A percentile compares a stretch with the other conserved stretches of the same genome.
Conservation (phyloP, 768 basidiomycete species). For the Trametopsis cervina region DNA sequence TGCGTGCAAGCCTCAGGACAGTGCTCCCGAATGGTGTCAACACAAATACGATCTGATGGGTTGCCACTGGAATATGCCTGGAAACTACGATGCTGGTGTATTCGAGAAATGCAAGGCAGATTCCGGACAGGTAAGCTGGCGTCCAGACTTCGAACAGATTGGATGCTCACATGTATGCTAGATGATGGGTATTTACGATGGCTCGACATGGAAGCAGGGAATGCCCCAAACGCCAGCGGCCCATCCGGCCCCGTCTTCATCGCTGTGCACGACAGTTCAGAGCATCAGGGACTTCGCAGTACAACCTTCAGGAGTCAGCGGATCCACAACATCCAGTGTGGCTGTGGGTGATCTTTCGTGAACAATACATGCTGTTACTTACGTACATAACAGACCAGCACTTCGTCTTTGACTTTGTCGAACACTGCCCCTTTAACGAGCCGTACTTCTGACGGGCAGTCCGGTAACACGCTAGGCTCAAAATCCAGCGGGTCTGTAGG, state of each 20-base stretch:
- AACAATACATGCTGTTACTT: neutral
- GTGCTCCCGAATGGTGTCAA: slow-evolving; percentile 48
- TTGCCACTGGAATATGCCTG: slow-evolving; percentile 58
- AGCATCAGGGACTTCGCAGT: slow-evolving; percentile 41
- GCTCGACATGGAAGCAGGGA: slow-evolving; percentile 63
- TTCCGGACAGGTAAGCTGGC: slow-evolving; percentile 33
- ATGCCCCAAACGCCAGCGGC: slow-evolving; percentile 46
- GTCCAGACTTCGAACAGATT: neutral
- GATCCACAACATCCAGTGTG: too few species aligned
- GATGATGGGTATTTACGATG: slow-evolving; percentile 63
- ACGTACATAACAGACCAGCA: neutral
- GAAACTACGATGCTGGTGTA: slow-evolving; percentile 31
- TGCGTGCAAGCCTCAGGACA: slow-evolving; percentile 47
- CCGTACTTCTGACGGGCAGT: neutral
- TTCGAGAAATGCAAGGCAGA: slow-evolving; percentile 45
- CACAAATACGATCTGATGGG: slow-evolving; percentile 53
- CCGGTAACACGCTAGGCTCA: neutral
- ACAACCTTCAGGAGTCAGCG: neutral
- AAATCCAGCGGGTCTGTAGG: neutral
- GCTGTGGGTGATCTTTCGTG: neutral
- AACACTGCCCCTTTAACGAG: neutral
- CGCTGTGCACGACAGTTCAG: slow-evolving; percentile 44
- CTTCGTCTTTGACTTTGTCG: neutral
- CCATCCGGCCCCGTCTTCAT: slow-evolving; percentile 51
- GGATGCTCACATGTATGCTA: slow-evolving; percentile 13